Evolutionary conservation across 83 land plant genomes (phyloP).

Genomic region (Picea abies): DNA sequence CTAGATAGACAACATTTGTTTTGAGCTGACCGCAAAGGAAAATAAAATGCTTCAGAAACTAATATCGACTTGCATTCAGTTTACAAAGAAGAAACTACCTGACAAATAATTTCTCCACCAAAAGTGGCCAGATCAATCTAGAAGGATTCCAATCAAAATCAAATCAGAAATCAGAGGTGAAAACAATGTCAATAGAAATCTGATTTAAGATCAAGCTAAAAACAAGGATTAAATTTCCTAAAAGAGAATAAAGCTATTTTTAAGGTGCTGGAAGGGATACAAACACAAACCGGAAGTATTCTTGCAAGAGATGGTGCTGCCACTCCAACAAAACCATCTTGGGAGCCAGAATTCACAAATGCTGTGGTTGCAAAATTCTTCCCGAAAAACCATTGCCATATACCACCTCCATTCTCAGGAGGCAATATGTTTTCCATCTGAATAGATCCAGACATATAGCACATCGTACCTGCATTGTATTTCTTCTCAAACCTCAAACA

Average conservation of each 20-base stretch:
- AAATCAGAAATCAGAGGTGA: not conserved
- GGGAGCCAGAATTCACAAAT: slow-evolving; percentile 57
- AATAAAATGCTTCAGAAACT: not conserved
- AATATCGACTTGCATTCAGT: not conserved
- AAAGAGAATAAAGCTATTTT: not conserved
- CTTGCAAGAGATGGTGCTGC: slow-evolving; percentile 85
- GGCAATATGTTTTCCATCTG: slow-evolving; percentile 72
- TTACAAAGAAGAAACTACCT: slow-evolving; percentile 40
- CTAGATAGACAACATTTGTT: not conserved
- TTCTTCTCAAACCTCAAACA: slow-evolving; percentile 1
- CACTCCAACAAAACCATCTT: slow-evolving; percentile 89
- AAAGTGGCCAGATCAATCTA: slow-evolving; percentile 89
- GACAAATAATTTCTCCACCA: slow-evolving; percentile 86
- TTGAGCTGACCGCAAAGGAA: not conserved
- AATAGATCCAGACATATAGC: slow-evolving; percentile 88
- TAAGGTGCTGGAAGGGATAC: not conserved
- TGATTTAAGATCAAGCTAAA: not conserved
- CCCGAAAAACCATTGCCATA: slow-evolving; percentile 95
- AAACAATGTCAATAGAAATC: not conserved
- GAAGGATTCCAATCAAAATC: slow-evolving; percentile 9
- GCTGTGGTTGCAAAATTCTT: slow-evolving; percentile 55
- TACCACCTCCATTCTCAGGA: slow-evolving; percentile 73
- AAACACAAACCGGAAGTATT: slow-evolving; percentile 70
- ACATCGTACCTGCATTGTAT: slow-evolving; percentile 68
- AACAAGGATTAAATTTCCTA: slow-evolving; percentile 1